Conservation (phyloP, 2,329 filamentous ascomycete species). For the Cytospora mali region DNA sequence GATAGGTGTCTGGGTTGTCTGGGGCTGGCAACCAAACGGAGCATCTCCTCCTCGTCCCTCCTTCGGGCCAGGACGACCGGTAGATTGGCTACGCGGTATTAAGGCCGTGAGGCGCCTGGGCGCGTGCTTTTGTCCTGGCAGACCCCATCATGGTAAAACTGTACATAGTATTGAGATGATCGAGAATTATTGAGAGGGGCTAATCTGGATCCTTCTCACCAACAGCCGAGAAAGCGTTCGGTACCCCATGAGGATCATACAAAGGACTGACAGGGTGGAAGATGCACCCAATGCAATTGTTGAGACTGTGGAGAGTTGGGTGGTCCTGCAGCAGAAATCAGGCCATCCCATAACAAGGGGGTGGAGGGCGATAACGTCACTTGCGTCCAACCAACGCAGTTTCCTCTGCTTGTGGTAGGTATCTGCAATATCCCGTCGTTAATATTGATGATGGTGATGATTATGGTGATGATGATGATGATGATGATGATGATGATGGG, state of each 20-base stretch:
- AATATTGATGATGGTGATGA: background rate
- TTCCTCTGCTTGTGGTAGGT: background rate
- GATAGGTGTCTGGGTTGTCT: background rate
- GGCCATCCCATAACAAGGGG: background rate
- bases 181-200: background rate
- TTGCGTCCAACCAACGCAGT: slow-evolving; percentile 2
- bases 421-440: slow-evolving; percentile 3
- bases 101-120: background rate
- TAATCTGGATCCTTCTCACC: background rate
- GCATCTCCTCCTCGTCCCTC: slow-evolving; percentile 18
- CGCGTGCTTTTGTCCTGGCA: too few relatives aligned
- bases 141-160: too few relatives aligned
- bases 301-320: background rate
- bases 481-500: too few relatives aligned
- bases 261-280: too few relatives aligned
- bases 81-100: background rate
- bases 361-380: slow-evolving; percentile 13
- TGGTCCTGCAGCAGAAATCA: background rate
- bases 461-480: too few relatives aligned
- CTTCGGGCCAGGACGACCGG: background rate
- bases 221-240: background rate
- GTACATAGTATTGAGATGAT: background rate
- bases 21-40: slow-evolving; percentile 8
- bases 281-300: background rate
- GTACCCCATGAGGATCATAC: background rate